phyloP scores from a whole-genome alignment of 352 stramenopile species.

The Thalassiosira mediterranea region DNA sequence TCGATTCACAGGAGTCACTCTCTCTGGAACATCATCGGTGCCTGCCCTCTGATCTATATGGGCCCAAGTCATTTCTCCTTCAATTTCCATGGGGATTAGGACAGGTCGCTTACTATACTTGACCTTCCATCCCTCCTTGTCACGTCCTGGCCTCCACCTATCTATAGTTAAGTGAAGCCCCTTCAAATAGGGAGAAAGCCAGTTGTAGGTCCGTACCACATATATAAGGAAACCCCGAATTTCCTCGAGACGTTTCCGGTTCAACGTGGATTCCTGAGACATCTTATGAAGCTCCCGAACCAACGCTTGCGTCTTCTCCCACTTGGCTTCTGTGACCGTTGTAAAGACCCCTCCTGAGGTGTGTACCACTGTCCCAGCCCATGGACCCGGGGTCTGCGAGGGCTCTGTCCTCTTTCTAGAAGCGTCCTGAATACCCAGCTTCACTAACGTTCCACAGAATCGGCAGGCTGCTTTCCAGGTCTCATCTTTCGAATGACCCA shows the following conservation, averaged over 20 bases:
- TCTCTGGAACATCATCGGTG: neutral
- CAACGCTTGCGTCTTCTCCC: slow-evolving; percentile 10
- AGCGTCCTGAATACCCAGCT: slow-evolving; percentile 14
- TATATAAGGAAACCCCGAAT: slow-evolving; percentile 48
- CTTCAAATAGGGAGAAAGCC: slow-evolving; percentile 51
- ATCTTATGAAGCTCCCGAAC: slow-evolving; percentile 6
- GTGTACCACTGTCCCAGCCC: slow-evolving; percentile 4
- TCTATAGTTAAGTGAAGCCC: slow-evolving; percentile 63
- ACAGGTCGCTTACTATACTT: slow-evolving; percentile 2
- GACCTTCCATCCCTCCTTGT: slow-evolving; percentile 42
- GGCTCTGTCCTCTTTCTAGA: neutral
- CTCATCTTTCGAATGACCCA: neutral
- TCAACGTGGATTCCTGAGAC: neutral
- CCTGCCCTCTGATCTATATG: neutral
- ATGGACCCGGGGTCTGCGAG: neutral
- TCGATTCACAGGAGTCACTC: neutral
- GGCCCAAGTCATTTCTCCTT: neutral
- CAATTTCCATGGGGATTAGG: too few species aligned
- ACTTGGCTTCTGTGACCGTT: slow-evolving; percentile 8
- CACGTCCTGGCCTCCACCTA: slow-evolving; percentile 36
- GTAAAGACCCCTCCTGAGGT: neutral
- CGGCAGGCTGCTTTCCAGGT: neutral
- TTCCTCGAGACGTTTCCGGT: slow-evolving; percentile 10
- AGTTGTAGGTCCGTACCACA: slow-evolving; percentile 40
- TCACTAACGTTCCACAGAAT: neutral